Percentiles rank a stretch among this genome's conserved stretches.
phyloP scores from a whole-genome alignment of 1,139 yeast genomes.

The Geotrichum australiense region DNA sequence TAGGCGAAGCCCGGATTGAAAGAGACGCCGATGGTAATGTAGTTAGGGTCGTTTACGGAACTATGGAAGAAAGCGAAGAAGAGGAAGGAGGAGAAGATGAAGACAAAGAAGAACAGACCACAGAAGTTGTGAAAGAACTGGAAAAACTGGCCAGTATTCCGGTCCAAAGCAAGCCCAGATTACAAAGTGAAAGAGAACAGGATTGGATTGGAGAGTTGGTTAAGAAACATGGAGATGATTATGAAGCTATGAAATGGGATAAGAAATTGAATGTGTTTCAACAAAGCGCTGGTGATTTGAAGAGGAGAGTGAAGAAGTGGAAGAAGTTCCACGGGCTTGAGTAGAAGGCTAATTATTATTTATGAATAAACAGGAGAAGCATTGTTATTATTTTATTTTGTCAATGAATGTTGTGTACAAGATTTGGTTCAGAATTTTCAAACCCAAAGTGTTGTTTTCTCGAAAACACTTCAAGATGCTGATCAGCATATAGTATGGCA shows the following conservation, averaged over 20 bases:
- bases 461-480: too few species aligned
- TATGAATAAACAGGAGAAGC: too few species aligned
- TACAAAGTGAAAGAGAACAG: conserved; percentile 63
- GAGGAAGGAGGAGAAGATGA: conserved; percentile 26
- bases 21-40: conserved; percentile 72
- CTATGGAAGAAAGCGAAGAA: conserved; percentile 35
- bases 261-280: conserved; percentile 75
- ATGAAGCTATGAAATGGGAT: conserved; percentile 88
- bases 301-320: conserved; percentile 62
- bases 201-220: conserved; percentile 63
- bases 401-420: too few species aligned
- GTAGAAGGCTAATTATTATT: too few species aligned
- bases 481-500: too few species aligned
- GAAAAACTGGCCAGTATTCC: conserved; percentile 55
- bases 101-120: conserved; percentile 22
- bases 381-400: too few species aligned
- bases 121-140: conserved; percentile 56
- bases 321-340: conserved; percentile 39
- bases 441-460: too few species aligned
- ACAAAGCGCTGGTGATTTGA: conserved; percentile 78
- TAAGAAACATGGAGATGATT: conserved; percentile 81
- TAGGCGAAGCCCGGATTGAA: conserved; percentile 73
- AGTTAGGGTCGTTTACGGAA: conserved; percentile 63
- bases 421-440: too few species aligned
- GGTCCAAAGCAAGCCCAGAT: conserved; percentile 47